Percentiles rank a stretch among this genome's conserved stretches.
Conservation (phyloP, 768 basidiomycete species). For the Boletus pseudopeckii region DNA sequence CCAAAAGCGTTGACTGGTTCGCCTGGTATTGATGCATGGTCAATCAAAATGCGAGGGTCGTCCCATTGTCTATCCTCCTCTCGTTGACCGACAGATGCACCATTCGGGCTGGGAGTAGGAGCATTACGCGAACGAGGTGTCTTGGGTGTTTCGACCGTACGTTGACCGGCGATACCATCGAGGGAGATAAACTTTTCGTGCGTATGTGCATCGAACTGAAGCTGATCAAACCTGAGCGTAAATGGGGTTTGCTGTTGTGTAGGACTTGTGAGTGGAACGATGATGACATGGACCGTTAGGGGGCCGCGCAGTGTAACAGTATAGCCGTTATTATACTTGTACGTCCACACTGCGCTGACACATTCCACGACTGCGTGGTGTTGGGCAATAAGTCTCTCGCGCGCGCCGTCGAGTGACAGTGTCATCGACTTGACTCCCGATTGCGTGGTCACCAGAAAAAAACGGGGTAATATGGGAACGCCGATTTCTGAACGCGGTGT, state of each 20-base stretch:
- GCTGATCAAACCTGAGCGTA: conserved; percentile 64
- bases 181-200: conserved; percentile 76
- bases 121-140: conserved; percentile 34
- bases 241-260: conserved; percentile 21
- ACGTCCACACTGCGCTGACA: conserved; percentile 74
- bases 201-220: conserved; percentile 67
- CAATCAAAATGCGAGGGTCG: conserved; percentile 59
- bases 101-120: conserved; percentile 34
- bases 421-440: conserved; percentile 85
- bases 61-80: conserved; percentile 65
- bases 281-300: conserved; percentile 59
- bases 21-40: conserved; percentile 64
- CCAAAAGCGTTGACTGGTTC: conserved; percentile 88
- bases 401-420: conserved; percentile 72
- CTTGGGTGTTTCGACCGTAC: conserved; percentile 42
- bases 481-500: conserved; percentile 59
- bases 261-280: conserved; percentile 26
- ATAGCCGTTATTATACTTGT: conserved; percentile 76
- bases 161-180: conserved; percentile 54
- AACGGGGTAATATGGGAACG: conserved; percentile 74
- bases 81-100: conserved; percentile 22
- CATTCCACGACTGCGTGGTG: conserved; percentile 61
- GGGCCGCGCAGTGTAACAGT: conserved; percentile 74
- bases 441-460: conserved; percentile 81
- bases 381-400: conserved; percentile 58